phyloP scores from a whole-genome alignment of 768 basidiomycete species.

The Collybia sp. region DNA sequence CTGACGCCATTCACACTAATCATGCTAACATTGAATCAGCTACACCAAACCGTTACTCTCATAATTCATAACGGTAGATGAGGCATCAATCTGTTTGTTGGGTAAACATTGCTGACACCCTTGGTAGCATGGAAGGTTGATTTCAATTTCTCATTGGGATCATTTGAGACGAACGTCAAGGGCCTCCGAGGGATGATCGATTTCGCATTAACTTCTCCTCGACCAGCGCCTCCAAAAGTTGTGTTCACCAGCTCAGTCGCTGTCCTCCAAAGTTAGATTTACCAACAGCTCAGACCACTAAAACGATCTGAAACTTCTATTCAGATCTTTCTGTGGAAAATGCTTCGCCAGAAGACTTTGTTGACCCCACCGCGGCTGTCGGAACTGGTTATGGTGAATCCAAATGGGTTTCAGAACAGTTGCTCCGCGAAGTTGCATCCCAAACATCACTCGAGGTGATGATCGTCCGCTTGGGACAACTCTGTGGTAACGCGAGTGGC shows the following conservation, averaged over 20 bases:
- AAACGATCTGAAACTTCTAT: background rate
- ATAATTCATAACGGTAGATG: slow-evolving; percentile 27
- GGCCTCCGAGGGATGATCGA: slow-evolving; percentile 36
- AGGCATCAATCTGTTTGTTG: background rate
- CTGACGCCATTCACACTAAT: background rate
- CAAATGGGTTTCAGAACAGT: slow-evolving; percentile 37
- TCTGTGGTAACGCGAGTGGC: slow-evolving; percentile 29
- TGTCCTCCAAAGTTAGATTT: slow-evolving; percentile 9
- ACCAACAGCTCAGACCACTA: background rate
- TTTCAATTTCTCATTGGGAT: slow-evolving; percentile 37
- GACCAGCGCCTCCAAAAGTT: slow-evolving; percentile 22
- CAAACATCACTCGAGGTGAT: slow-evolving; percentile 19
- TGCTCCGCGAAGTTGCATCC: slow-evolving; percentile 23
- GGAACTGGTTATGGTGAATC: slow-evolving; percentile 33
- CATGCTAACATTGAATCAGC: background rate
- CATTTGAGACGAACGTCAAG: slow-evolving; percentile 37
- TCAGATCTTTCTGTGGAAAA: background rate
- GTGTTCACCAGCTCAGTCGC: slow-evolving; percentile 33
- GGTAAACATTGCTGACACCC: background rate
- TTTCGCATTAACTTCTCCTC: slow-evolving; percentile 21
- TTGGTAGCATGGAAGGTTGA: slow-evolving; percentile 40
- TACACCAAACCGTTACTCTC: slow-evolving; percentile 14
- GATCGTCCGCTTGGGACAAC: slow-evolving; percentile 35
- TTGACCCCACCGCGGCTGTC: slow-evolving; percentile 2
- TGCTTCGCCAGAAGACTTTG: background rate